Evolutionary conservation across 1,139 yeast genomes (phyloP).

Genomic region (Blastobotrys proliferans): DNA sequence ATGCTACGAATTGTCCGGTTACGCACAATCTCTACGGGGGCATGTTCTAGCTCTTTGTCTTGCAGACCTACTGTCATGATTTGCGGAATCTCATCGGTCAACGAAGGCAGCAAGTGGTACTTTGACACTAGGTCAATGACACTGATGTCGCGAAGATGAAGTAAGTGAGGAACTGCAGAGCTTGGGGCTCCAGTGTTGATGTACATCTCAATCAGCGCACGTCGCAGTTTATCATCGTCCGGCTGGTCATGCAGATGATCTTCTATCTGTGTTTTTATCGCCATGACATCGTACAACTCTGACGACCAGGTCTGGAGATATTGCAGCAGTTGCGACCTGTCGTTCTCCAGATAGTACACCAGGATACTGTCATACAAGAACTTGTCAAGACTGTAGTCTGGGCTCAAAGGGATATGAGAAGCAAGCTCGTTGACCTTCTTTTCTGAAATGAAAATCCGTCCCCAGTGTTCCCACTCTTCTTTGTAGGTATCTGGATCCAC

Average conservation of each 20-base stretch:
- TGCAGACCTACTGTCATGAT: slow-evolving; percentile 48
- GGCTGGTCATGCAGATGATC: slow-evolving; percentile 35
- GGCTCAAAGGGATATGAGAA: slow-evolving; percentile 48
- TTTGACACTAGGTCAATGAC: slow-evolving; percentile 55
- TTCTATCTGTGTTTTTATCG: slow-evolving; percentile 48
- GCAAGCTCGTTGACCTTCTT: slow-evolving; percentile 48
- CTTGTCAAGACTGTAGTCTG: slow-evolving; percentile 33
- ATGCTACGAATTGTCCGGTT: slow-evolving; percentile 45
- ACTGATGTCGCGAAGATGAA: slow-evolving; percentile 50
- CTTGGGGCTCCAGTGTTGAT: slow-evolving; percentile 54
- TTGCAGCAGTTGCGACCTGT: slow-evolving; percentile 36
- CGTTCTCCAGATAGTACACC: slow-evolving; percentile 44
- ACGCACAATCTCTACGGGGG: slow-evolving; percentile 45
- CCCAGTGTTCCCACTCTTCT: slow-evolving; percentile 66
- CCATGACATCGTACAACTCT: slow-evolving; percentile 47
- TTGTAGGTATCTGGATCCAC: slow-evolving; percentile 18
- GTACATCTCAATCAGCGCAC: slow-evolving; percentile 54
- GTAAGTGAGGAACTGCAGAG: slow-evolving; percentile 60
- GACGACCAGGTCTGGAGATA: slow-evolving; percentile 57
- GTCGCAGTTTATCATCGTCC: slow-evolving; percentile 38
- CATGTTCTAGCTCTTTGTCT: slow-evolving; percentile 35
- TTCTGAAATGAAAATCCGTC: slow-evolving; percentile 49
- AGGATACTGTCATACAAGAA: slow-evolving; percentile 52
- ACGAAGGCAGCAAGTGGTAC: slow-evolving; percentile 56
- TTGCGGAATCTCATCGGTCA: slow-evolving; percentile 47